phyloP scores from a whole-genome alignment of 2,329 filamentous ascomycete genomes.

The Claviceps sorghi region DNA sequence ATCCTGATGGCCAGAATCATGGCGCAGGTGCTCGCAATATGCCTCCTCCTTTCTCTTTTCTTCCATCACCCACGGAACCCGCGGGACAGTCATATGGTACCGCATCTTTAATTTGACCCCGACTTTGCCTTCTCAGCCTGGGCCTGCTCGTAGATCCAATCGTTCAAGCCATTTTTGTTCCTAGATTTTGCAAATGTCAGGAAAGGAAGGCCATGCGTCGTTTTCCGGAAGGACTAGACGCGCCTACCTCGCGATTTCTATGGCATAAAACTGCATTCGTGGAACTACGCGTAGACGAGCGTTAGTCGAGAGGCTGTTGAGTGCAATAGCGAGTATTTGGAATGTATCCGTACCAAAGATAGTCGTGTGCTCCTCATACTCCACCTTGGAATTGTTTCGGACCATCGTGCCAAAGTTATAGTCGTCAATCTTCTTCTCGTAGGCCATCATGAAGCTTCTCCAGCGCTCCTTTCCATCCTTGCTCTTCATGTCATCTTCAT shows the following conservation, averaged over 20 bases:
- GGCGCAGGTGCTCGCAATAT: no score
- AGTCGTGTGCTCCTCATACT: slow-evolving; percentile 78
- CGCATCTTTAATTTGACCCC: slow-evolving; percentile 5
- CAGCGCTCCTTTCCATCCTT: slow-evolving; percentile 86
- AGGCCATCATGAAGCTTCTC: slow-evolving; percentile 85
- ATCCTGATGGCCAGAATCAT: neutral
- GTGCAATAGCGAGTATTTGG: neutral
- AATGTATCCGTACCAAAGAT: slow-evolving; percentile 61
- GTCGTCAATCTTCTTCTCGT: slow-evolving; percentile 91
- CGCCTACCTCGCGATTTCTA: slow-evolving; percentile 31
- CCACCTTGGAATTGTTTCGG: slow-evolving; percentile 58
- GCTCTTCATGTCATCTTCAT: slow-evolving; percentile 97
- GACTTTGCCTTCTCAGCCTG: slow-evolving; percentile 38
- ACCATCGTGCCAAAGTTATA: slow-evolving; percentile 97
- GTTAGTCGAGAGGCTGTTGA: neutral
- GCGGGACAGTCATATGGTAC: neutral
- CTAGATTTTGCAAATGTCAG: slow-evolving; percentile 21
- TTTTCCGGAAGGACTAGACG: neutral
- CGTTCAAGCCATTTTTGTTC: slow-evolving; percentile 81
- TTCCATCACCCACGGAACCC: neutral
- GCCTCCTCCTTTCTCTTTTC: neutral
- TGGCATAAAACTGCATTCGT: slow-evolving; percentile 42
- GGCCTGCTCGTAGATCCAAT: slow-evolving; percentile 87
- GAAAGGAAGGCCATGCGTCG: neutral
- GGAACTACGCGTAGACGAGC: slow-evolving; percentile 24